phyloP scores from a whole-genome alignment of 495 filamentous ascomycete species.

The Aspergillus haitiensis region DNA sequence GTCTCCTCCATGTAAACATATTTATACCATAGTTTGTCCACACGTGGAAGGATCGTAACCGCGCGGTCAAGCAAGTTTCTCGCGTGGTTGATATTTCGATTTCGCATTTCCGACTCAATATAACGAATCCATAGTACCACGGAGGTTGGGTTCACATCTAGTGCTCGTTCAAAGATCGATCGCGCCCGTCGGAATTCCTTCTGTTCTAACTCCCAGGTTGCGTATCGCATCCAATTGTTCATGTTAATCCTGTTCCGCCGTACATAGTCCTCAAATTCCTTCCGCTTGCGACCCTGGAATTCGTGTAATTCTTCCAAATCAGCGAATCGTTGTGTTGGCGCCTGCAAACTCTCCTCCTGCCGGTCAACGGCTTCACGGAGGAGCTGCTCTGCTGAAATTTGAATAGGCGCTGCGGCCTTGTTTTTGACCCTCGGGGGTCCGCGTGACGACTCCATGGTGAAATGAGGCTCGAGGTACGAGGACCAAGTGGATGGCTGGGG shows the following conservation, averaged over 20 bases:
- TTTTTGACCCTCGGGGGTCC: constrained; percentile 97
- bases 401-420: constrained; percentile 84
- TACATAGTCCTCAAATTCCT: constrained; percentile 98
- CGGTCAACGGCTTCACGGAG: constrained; percentile 97
- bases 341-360: constrained; percentile 83
- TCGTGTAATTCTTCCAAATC: constrained; percentile 98
- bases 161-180: constrained; percentile 93
- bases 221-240: constrained; percentile 99
- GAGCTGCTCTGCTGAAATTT: constrained; percentile 96
- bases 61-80: constrained; percentile 92
- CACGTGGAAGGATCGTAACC: constrained; percentile 86
- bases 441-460: constrained; percentile 84
- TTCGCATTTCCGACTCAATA: constrained; percentile 95
- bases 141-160: constrained; percentile 85
- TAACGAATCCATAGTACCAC: constrained; percentile 87
- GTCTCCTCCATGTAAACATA: constrained; percentile 99
- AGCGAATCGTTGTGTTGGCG: constrained; percentile 90
- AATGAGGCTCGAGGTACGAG: constrained; percentile 1
- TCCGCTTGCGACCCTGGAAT: constrained; percentile 91
- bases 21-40: constrained; percentile 98
- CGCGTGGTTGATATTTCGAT: constrained; percentile 94
- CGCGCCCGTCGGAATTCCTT: constrained; percentile 96
- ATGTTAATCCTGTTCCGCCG: constrained; percentile 92
- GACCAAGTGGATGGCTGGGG: neutral
- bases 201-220: constrained; percentile 95